Percentiles rank a stretch among this genome's conserved stretches.
Evolutionary conservation across 768 basidiomycete genomes (phyloP).

Genomic region (Fomitopsis serialis): DNA sequence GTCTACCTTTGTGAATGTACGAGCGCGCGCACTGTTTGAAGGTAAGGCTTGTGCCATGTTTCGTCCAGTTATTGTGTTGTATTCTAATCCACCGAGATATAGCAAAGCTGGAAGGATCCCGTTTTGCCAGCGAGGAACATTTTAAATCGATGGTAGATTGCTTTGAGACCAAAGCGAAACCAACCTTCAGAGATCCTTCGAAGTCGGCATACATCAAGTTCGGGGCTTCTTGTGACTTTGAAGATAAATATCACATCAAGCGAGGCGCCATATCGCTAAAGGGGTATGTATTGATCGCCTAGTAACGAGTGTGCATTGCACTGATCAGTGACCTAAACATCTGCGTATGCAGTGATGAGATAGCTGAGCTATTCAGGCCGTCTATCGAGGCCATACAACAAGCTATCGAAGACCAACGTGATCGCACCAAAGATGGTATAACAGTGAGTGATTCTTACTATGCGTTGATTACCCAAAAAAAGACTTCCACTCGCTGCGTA

Average conservation of each 20-base stretch:
- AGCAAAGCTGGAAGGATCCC: slow-evolving; percentile 27
- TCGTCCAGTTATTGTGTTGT: neutral
- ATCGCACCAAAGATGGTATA: too few relatives aligned
- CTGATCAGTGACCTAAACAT: too few relatives aligned
- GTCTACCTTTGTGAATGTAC: slow-evolving; percentile 32
- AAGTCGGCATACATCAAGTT: slow-evolving; percentile 37
- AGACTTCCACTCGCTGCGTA: too few relatives aligned
- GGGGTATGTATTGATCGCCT: too few relatives aligned
- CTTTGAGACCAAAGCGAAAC: slow-evolving; percentile 36
- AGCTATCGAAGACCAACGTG: too few relatives aligned
- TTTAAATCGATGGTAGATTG: slow-evolving; percentile 30
- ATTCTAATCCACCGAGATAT: neutral
- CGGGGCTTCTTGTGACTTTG: slow-evolving; percentile 33
- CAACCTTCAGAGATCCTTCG: slow-evolving; percentile 35
- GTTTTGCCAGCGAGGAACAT: slow-evolving; percentile 27
- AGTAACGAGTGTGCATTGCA: too few relatives aligned
- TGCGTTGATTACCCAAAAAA: too few relatives aligned
- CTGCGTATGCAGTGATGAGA: too few relatives aligned
- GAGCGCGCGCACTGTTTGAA: slow-evolving; percentile 28
- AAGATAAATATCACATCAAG: slow-evolving; percentile 32
- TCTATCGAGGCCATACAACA: too few relatives aligned
- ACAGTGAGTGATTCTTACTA: too few relatives aligned
- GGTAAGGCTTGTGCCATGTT: slow-evolving; percentile 15
- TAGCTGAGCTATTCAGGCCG: too few relatives aligned
- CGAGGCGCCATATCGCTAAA: slow-evolving; percentile 34